Conservation (phyloP, 1,284 basidiomycete genomes). For the Hypsizygus ulmarius region DNA sequence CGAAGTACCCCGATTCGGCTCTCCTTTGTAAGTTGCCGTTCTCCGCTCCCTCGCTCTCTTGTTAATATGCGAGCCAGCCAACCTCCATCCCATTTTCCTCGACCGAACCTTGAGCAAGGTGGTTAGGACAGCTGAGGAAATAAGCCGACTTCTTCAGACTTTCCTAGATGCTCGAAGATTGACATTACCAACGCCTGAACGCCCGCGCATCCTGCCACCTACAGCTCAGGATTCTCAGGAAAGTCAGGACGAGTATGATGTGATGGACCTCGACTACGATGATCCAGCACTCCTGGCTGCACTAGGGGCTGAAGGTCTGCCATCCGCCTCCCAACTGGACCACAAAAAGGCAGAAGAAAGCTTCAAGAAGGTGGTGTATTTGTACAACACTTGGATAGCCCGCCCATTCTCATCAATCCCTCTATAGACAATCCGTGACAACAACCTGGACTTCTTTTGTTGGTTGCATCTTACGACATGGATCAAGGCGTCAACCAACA, state of each 20-base stretch:
- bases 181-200: slow-evolving; percentile 47
- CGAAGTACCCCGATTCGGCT: slow-evolving; percentile 63
- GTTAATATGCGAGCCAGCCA: slow-evolving; percentile 22
- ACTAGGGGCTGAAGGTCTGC: slow-evolving; percentile 39
- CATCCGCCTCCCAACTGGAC: slow-evolving; percentile 27
- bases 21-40: slow-evolving; percentile 39
- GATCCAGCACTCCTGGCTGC: slow-evolving; percentile 57
- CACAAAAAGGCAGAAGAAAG: slow-evolving; percentile 22
- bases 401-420: slow-evolving; percentile 13
- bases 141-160: slow-evolving; percentile 57
- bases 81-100: slow-evolving; percentile 26
- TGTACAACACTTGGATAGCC: slow-evolving; percentile 26
- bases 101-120: slow-evolving; percentile 22
- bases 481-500: slow-evolving; percentile 10
- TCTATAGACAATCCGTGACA: slow-evolving; percentile 49
- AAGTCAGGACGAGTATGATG: slow-evolving; percentile 73
- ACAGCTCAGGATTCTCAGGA: slow-evolving; percentile 52
- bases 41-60: background rate
- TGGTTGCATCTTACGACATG: slow-evolving; percentile 22
- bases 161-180: slow-evolving; percentile 62
- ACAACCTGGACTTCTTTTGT: slow-evolving; percentile 30
- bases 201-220: slow-evolving; percentile 29
- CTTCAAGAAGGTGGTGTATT: slow-evolving; percentile 40
- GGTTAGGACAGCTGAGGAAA: slow-evolving; percentile 48
- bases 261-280: slow-evolving; percentile 54